phyloP scores from a whole-genome alignment of 2,329 filamentous ascomycete genomes.

The Dactylonectria estremocensis region DNA sequence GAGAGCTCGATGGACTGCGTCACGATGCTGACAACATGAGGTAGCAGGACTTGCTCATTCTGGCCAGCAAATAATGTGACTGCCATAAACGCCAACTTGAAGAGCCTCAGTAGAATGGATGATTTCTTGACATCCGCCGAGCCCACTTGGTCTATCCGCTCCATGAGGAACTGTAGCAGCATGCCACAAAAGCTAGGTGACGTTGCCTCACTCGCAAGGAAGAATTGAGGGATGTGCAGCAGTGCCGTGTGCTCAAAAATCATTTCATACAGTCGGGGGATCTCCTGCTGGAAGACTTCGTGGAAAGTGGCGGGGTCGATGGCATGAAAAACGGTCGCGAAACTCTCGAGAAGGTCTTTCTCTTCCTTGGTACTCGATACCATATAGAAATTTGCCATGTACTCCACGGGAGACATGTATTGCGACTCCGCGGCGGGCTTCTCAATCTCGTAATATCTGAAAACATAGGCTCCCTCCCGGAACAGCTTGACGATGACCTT shows the following conservation, averaged over 20 bases:
- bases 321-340: constrained; percentile 98
- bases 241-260: constrained; percentile 97
- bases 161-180: constrained; percentile 97
- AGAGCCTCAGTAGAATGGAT: constrained; percentile 91
- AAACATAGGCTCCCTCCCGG: constrained; percentile 95
- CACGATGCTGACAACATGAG: constrained; percentile 97
- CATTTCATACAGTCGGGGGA: constrained; percentile 96
- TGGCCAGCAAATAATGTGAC: constrained; percentile 95
- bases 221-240: constrained; percentile 96
- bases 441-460: constrained; percentile 96
- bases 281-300: constrained; percentile 98
- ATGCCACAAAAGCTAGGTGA: constrained; percentile 98
- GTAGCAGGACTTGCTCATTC: constrained; percentile 95
- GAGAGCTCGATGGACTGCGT: constrained; percentile 97
- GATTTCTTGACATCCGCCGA: constrained; percentile 93
- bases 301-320: constrained; percentile 99
- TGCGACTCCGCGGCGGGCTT: constrained; percentile 80
- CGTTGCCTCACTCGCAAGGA: constrained; percentile 98
- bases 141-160: constrained; percentile 94
- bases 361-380: constrained; percentile 95
- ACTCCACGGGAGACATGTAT: constrained; percentile 87
- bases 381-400: constrained; percentile 96
- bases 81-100: constrained; percentile 99
- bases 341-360: constrained; percentile 96
- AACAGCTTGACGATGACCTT: constrained; percentile 97